Evolutionary conservation across 1,284 basidiomycete genomes (phyloP), one percentile per base, ranked within the genome.

Genomic region (Trichosporon asahii): DNA sequence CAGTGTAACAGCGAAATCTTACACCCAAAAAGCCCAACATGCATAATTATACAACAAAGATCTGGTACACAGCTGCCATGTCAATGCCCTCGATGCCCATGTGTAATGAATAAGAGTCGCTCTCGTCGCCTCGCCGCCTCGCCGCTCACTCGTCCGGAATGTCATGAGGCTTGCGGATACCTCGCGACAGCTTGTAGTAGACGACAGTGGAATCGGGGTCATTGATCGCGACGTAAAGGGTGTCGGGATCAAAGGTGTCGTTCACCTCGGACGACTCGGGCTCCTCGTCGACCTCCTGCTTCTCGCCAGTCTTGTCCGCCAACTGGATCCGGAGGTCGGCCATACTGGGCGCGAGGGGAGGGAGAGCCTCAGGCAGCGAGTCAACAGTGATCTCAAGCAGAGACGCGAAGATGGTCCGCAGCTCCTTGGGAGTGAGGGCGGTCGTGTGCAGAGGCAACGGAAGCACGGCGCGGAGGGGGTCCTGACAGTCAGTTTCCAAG

Each of bases 131-230:
- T 9, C 23, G 18, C n/a, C 21, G 60, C 5, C n/a, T n/a, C n/a
- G n/a, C 23, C 11, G 14, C 25, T 66, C 74, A 83, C 73, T 84
- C 83, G 72, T 85, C 84, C 0, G 84, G 84, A 31, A 85, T 80
- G 76, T 85, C 84, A 53, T 78, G 77, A 0, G 84, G 84, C 72
- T 85, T 85, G 74, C 81, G 80, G 69, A 85, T 82, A 1, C 84
- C 84, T 66, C 79, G 81, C 11, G 79, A 76, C 11, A 85, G 70
- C 69, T 82, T 82, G 72, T 85, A 85, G 72, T 85, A 85, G 2
- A 85, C 84, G 7, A 84, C 78, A 0, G 81, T 83, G 23, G 82
- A 83, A 70, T 85, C 84, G 12, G 77, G 75, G 1, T 78, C 77
- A 5, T 78, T 77, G 40, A 84, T 83, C 1, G 81, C 82, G 23